Conservation (phyloP, 768 basidiomycete genomes). For the Hypholoma sublateritium region DNA sequence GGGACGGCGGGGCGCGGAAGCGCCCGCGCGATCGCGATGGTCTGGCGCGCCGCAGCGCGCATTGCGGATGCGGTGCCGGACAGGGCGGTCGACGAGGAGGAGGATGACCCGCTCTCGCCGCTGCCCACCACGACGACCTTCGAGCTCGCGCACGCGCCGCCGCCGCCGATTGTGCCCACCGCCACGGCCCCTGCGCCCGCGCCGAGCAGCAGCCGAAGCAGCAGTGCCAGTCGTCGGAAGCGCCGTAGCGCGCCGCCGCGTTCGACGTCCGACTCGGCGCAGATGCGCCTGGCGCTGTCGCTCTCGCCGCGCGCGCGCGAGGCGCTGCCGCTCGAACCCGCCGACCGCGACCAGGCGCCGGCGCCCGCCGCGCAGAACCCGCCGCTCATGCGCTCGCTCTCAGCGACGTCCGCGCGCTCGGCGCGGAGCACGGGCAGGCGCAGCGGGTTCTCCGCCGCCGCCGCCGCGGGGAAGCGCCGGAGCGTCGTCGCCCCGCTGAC, state of each 20-base stretch:
- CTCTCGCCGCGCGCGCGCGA: neutral
- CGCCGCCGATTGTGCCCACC: no score
- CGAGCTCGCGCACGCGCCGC: neutral
- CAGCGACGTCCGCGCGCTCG: neutral
- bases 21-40: neutral
- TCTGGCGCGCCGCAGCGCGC: neutral
- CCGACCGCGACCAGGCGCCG: neutral
- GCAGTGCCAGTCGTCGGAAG: slow-evolving; percentile 5
- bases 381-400: neutral
- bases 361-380: neutral
- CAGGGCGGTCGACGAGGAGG: slow-evolving; percentile 13
- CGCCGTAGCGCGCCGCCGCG: slow-evolving; percentile 13
- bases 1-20: neutral
- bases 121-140: slow-evolving; percentile 5
- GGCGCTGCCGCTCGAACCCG: neutral
- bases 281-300: slow-evolving; percentile 9
- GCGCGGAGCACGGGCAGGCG: neutral
- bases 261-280: slow-evolving; percentile 5
- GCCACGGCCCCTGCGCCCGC: no score
- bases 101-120: slow-evolving; percentile 12
- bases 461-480: neutral
- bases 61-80: neutral
- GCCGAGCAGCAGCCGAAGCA: neutral
- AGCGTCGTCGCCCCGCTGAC: neutral
- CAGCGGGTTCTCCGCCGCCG: neutral